Base-by-base conservation (phyloP, 176 grass and related monocot species). In the Chrysopogon serrulatus region DNA sequence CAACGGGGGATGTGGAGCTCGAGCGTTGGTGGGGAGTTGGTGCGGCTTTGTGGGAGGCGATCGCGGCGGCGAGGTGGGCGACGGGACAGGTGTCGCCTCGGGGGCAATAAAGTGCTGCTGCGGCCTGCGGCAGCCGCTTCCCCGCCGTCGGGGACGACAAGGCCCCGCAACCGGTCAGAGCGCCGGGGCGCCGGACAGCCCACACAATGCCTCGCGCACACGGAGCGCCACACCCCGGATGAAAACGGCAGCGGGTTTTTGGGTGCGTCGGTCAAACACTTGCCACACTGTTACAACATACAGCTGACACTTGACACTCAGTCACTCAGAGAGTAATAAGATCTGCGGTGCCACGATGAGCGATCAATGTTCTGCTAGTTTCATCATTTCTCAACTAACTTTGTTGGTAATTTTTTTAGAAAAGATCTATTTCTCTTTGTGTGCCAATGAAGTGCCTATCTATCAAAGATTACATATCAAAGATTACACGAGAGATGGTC, bases 61-160 rank as follows among this genome's bases (percentile, higher is more conserved):
- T 91, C 69, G 87, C 86, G 79, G 88, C 71, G 85, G 81, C 73
- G 42, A 87, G 70, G 76, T 31, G 83, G 65, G 57, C 31, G 54
- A 77, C 26, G 32, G 83, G 79, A 78, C 92, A 94, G 81, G 84
- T 94, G 92, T 94, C 90, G 73, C 66, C 57, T 86, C 45, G 84
- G 87, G 84, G 82, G 45, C 45, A 84, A 67, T 78, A 73, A 85
- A 87, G 63, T 64, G 74, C 59, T 41, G 23, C 41, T 15, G 37
- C 21, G 5, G n/a, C n/a, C 61, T 17, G 61, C 61, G 7, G 68
- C 68, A 10, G 69, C 40, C 6, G 71, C 39, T 65, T n/a, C n/a
- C n/a, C n/a, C n/a, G 84, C 60, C 47, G 74, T 48, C 65, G 74
- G 57, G 59, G 10, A 21, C 79, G 74, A 79, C 79, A 79, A 81